Evolutionary conservation across 1,139 yeast species (phyloP).

Genomic region (Nakaseomyces delphensis): DNA sequence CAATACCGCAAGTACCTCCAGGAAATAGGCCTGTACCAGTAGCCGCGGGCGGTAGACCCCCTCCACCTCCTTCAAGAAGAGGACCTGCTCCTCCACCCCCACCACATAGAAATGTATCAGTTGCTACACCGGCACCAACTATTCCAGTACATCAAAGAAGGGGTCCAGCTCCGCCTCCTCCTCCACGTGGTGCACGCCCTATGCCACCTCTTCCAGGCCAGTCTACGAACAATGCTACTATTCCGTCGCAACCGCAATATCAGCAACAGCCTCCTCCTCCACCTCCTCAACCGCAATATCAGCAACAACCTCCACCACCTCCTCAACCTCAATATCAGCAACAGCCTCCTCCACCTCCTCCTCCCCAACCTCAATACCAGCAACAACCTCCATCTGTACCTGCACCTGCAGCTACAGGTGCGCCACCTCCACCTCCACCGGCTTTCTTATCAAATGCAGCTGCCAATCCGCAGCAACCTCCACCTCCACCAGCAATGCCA

Average conservation of each 20-base stretch:
- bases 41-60: slow-evolving; percentile 21
- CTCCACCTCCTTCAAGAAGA: slow-evolving; percentile 33
- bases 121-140: not conserved
- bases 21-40: slow-evolving; percentile 31
- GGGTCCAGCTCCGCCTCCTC: slow-evolving; percentile 20
- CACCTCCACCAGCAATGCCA: slow-evolving; percentile 35
- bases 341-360: slow-evolving; percentile 11
- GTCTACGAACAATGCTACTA: slow-evolving; percentile 15
- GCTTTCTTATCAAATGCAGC: slow-evolving; percentile 13
- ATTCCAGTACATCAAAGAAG: slow-evolving; percentile 9
- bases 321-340: slow-evolving; percentile 5
- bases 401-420: slow-evolving; percentile 18
- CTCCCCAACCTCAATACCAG: slow-evolving; percentile 12
- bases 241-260: slow-evolving; percentile 18
- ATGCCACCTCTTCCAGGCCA: slow-evolving; percentile 12
- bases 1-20: slow-evolving; percentile 36
- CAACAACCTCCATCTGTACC: slow-evolving; percentile 16
- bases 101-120: slow-evolving; percentile 10
- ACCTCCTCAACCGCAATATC: not conserved
- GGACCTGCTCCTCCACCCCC: slow-evolving; percentile 29
- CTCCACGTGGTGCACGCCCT: slow-evolving; percentile 20
- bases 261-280: slow-evolving; percentile 16
- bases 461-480: slow-evolving; percentile 26
- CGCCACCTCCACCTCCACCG: slow-evolving; percentile 28
- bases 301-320: slow-evolving; percentile 17